Base-by-base conservation (phyloP, 129 eudicot species). In the Saposhnikovia divaricata region DNA sequence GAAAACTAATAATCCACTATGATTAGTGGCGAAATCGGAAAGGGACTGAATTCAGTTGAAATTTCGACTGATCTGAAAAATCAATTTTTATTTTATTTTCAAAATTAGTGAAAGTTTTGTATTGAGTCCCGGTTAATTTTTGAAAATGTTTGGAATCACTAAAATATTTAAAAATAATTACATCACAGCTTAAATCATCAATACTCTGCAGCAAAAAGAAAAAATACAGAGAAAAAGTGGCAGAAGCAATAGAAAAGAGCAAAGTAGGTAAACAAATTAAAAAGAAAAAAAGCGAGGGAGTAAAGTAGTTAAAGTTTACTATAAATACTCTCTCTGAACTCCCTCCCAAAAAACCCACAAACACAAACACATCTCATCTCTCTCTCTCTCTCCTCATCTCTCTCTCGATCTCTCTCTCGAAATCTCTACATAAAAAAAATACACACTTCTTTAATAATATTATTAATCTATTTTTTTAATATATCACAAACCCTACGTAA, bases 211-310 rank as follows among this genome's bases (percentile, higher is more conserved):
- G 9, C 13, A 9, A 3, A 9, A 46, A 46, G 11, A 9, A 9
- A 46, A 9, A 46, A 10, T 2, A 34, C 4, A 10, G 7, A 65
- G 72, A 65, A 14, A 27, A 65, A 66, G 28, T 21, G 11, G 25
- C 23, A 6, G 28, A 55, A 57, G 12, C 23, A 21, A 57, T 8
- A 31, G 21, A 37, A 16, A 34, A 34, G 3, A 31, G 74, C 40
- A 68, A 68, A 68, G 43, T 68, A 68, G 74, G 74, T 68, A 68
- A 68, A 68, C 74, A n/a, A 59, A 59, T 59, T 0, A 68, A 68
- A 68, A 34, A 15, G 43, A 34, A 34, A 34, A 68, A 8, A 34
- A 34, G 15, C 21, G 42, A 40, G 42, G 73, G 23, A 68, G 74
- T 14, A 31, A 68, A 68, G 46, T 79, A 59, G 68, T 59, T n/a